phyloP scores from a whole-genome alignment of 257 asterid genomes.

The Solanum chaucha region DNA sequence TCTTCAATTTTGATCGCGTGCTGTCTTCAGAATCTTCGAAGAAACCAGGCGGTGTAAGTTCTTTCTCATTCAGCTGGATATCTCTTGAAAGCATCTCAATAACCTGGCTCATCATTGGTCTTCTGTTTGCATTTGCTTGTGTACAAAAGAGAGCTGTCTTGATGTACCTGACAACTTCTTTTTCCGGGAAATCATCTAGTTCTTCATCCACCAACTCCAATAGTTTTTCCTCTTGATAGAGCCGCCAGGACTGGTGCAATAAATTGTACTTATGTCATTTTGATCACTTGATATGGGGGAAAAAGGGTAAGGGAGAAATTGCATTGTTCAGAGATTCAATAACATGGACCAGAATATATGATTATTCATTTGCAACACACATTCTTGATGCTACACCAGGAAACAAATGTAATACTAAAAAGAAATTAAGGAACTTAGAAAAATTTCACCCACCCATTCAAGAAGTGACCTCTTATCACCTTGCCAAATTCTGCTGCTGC shows the following conservation, averaged over 20 bases:
- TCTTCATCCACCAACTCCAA: conserved; percentile 70
- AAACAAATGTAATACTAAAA: neutral
- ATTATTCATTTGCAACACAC: neutral
- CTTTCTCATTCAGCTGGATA: conserved; percentile 56
- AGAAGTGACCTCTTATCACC: conserved; percentile 49
- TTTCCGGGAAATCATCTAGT: conserved; percentile 45
- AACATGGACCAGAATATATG: neutral
- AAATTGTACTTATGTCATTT: neutral
- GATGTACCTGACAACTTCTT: conserved; percentile 52
- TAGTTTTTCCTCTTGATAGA: conserved; percentile 45
- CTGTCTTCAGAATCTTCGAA: conserved; percentile 39
- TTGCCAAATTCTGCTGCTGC: conserved; percentile 44
- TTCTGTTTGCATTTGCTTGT: conserved; percentile 71
- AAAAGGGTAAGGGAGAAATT: neutral
- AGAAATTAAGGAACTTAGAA: neutral
- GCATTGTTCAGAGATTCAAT: neutral
- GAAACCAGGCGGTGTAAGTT: conserved; percentile 79
- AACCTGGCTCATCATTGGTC: conserved; percentile 91
- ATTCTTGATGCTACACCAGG: neutral
- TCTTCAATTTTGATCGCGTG: conserved; percentile 27
- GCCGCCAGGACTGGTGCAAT: conserved; percentile 63
- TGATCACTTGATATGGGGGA: neutral
- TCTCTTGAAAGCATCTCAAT: conserved; percentile 64
- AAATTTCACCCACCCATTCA: conserved; percentile 61
- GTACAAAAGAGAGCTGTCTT: conserved; percentile 87